Percentiles rank a stretch among this genome's conserved stretches.
Evolutionary conservation across 352 stramenopile genomes (phyloP).

Genomic region (Phytopythium oedochilum): DNA sequence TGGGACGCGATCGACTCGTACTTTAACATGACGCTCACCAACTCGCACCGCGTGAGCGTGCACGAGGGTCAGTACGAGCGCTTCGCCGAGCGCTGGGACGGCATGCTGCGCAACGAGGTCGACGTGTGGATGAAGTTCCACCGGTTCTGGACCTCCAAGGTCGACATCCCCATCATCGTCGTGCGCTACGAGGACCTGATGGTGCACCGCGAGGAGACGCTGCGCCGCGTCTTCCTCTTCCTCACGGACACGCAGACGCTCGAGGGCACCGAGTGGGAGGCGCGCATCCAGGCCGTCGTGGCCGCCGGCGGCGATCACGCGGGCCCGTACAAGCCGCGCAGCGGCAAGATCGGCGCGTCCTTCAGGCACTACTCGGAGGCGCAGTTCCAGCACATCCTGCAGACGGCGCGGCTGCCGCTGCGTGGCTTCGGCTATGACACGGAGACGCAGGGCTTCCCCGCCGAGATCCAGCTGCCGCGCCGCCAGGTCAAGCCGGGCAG

Average conservation of each 20-base stretch:
- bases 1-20: slow-evolving; percentile 99
- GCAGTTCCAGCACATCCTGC: slow-evolving; percentile 81
- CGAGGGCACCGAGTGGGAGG: slow-evolving; percentile 76
- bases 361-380: slow-evolving; percentile 81
- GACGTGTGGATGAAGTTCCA: slow-evolving; percentile 91
- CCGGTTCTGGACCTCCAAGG: slow-evolving; percentile 85
- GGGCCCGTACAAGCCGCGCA: slow-evolving; percentile 78
- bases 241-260: slow-evolving; percentile 49
- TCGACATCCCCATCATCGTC: slow-evolving; percentile 88
- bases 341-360: slow-evolving; percentile 80
- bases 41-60: slow-evolving; percentile 91
- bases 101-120: slow-evolving; percentile 89
- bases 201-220: slow-evolving; percentile 67
- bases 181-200: slow-evolving; percentile 92
- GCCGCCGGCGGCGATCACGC: slow-evolving; percentile 49
- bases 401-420: slow-evolving; percentile 70
- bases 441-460: slow-evolving; percentile 71
- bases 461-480: slow-evolving; percentile 63
- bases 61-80: slow-evolving; percentile 83
- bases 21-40: slow-evolving; percentile 97
- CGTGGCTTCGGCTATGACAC: slow-evolving; percentile 86
- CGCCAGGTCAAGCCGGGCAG: slow-evolving; percentile 79
- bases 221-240: slow-evolving; percentile 82
- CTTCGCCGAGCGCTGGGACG: slow-evolving; percentile 88
- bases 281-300: slow-evolving; percentile 60